Conservation (phyloP, 192 early-diverging fungal genomes). For the Gorgonomyces haynaldii region DNA sequence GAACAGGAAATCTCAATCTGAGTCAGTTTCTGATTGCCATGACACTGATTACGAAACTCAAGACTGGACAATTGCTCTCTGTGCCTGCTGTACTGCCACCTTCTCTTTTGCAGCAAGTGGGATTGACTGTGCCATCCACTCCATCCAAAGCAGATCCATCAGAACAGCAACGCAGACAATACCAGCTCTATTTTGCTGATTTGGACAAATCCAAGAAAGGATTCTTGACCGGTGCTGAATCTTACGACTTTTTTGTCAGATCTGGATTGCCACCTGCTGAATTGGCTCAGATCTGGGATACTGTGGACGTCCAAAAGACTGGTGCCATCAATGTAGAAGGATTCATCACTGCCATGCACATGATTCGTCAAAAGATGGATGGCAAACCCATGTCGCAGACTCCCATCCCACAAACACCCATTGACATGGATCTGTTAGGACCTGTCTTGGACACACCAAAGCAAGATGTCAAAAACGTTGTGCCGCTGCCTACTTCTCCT, state of each 20-base stretch:
- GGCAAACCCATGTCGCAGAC: conserved; percentile 31
- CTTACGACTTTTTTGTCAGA: conserved; percentile 66
- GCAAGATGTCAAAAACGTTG: neutral
- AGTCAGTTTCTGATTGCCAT: conserved; percentile 85
- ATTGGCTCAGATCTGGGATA: conserved; percentile 66
- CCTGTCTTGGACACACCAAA: neutral
- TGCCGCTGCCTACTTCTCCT: too few relatives aligned
- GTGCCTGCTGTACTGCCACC: conserved; percentile 63
- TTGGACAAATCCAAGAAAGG: conserved; percentile 56
- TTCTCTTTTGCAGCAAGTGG: conserved; percentile 29
- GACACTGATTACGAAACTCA: conserved; percentile 71
- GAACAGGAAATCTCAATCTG: conserved; percentile 57
- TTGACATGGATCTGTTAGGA: conserved; percentile 8
- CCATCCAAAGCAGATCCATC: conserved; percentile 10
- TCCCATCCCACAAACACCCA: conserved; percentile 45
- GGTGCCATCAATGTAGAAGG: conserved; percentile 30
- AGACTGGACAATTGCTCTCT: conserved; percentile 54
- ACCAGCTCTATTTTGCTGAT: conserved; percentile 59
- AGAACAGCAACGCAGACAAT: conserved; percentile 52
- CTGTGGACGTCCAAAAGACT: conserved; percentile 22
- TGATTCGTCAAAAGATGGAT: conserved; percentile 26
- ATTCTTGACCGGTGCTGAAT: conserved; percentile 49
- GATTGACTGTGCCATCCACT: neutral
- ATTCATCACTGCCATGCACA: conserved; percentile 35
- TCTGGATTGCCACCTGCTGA: conserved; percentile 55